Evolutionary conservation across 371 early-diverging fungal genomes (phyloP), one percentile per base, ranked within the genome.

Genomic region (Syncephalastrum contaminatum): DNA sequence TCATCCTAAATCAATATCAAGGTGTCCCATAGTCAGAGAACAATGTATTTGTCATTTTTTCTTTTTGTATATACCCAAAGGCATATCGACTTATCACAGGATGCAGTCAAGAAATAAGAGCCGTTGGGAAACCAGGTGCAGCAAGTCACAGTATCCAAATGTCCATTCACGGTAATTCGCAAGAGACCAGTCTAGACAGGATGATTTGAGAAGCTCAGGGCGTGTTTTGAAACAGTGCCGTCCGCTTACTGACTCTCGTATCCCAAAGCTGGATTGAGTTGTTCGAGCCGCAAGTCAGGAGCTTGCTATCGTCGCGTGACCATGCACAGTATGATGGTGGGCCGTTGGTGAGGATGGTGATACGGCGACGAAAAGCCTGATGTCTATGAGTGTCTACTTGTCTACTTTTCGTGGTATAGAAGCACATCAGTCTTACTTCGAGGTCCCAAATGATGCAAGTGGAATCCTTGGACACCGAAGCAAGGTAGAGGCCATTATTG

Each of bases 391-490:
- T 25, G 0, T 2, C 27, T 13, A 8, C 0, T 14, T 6, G 24
- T n/a, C n/a, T n/a, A n/a, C n/a, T n/a, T n/a, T n/a, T n/a, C n/a
- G n/a, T n/a, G n/a, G n/a, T n/a, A n/a, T n/a, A n/a, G 15, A 18
- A 24, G 4, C 13, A 16, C 36, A 4, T 20, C 36, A 30, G 36
- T 48, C 67, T 54, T 73, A 88, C 91, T 54, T 76, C 71, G 62
- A 87, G 67, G 61, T 84, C 83, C 98, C 98, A 98, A 24, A 98
- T 86, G 43, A 91, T 93, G 46, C 87, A 84, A 14, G 88, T 86
- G 36, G 77, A 77, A 71, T 98, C 98, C 62, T 88, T 88, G 19
- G 96, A 94, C 1, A 91, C 92, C 1, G 96, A 95, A 4, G 96
- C 97, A 16, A 98, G 71, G 58, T 83, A 88, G 24, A 69, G 70